Evolutionary conservation across 108 stramenopile genomes (phyloP), one percentile per base, ranked within the genome.

Genomic region (Discostella pseudostelligera): DNA sequence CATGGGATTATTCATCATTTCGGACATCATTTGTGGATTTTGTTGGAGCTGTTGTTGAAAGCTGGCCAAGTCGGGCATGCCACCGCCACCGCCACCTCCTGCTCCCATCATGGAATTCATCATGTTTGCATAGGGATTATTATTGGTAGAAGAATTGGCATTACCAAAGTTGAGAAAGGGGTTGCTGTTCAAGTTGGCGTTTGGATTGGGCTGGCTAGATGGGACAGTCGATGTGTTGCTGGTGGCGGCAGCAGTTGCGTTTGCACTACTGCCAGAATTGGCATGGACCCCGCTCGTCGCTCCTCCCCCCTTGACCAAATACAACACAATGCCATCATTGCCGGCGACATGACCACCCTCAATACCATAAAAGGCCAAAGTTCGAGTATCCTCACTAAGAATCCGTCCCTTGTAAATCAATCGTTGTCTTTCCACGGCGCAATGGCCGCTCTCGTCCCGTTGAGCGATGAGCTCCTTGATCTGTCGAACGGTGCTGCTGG

Each of bases 371-470:
- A 89, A 88, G 7, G 47, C 46, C 48, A 87, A 55, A 6, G 69
- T 64, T 13, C 83, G 81, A 10, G 72, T 62, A 22, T 88, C 78
- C 37, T 96, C 95, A 62, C 90, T 90, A n/a, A 98, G 66, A 39
- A 96, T 96, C 16, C 94, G 77, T 45, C 97, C 97, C 79, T 95
- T 96, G 85, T 85, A 92, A 46, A 98, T 91, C 51, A 98, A 76
- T 42, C 95, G 82, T 74, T 96, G 96, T 10, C 89, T 72, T 12
- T 50, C 65, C 8, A 86, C 74, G n/a, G 92, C 62, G 13, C 70
- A 66, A 22, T 48, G 32, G n/a, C 62, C 78, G 47, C 72, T 74
- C 42, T 79, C 72, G 20, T 55, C 53, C 25, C 59, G 54, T 35
- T 73, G 50, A 22, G 78, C 57, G 22, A 79, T 79, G 60, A 79